Percentiles rank a stretch among this genome's conserved stretches.
These are phyloP conservation scores for Basipetospora chlamydospora DNA, from an alignment of 2,329 filamentous ascomycete species.

Conservation along the genomic window DNA sequence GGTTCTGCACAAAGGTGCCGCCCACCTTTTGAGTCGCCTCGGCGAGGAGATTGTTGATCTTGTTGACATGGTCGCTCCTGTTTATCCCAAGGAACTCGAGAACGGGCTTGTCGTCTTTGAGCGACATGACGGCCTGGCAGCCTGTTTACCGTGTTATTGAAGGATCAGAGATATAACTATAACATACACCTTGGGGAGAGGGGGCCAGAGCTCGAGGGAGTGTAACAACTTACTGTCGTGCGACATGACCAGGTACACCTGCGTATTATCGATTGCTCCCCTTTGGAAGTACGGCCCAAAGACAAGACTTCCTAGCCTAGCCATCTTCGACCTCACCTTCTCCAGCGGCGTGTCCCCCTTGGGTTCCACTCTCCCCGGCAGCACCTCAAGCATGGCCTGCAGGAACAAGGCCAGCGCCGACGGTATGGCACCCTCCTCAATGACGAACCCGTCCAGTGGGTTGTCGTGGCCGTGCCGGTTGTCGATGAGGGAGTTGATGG, in stretches of 20 bases:
- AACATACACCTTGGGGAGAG: too few relatives aligned
- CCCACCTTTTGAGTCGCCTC: conserved; percentile 42
- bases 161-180: conserved; percentile 9
- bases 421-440: conserved; percentile 49
- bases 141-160: conserved; percentile 14
- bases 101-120: conserved; percentile 44
- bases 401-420: conserved; percentile 39
- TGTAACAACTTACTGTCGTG: conserved; percentile 36
- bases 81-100: conserved; percentile 46
- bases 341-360: conserved; percentile 23
- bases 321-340: conserved; percentile 29
- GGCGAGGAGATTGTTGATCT: conserved; percentile 35
- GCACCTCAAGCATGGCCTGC: conserved; percentile 39
- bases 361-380: conserved; percentile 30
- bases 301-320: conserved; percentile 35
- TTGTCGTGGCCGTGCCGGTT: conserved; percentile 35
- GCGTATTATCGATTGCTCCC: conserved; percentile 43
- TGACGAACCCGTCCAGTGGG: conserved; percentile 45
- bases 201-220: too few relatives aligned
- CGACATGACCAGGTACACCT: conserved; percentile 52
- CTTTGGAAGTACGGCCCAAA: conserved; percentile 41
- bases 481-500: conserved; percentile 49
- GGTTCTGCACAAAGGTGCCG: conserved; percentile 44
- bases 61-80: conserved; percentile 36
- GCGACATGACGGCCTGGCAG: conserved; percentile 43